Conservation (phyloP, 2,329 filamentous ascomycete species). For the Boeremia lycopersici region DNA sequence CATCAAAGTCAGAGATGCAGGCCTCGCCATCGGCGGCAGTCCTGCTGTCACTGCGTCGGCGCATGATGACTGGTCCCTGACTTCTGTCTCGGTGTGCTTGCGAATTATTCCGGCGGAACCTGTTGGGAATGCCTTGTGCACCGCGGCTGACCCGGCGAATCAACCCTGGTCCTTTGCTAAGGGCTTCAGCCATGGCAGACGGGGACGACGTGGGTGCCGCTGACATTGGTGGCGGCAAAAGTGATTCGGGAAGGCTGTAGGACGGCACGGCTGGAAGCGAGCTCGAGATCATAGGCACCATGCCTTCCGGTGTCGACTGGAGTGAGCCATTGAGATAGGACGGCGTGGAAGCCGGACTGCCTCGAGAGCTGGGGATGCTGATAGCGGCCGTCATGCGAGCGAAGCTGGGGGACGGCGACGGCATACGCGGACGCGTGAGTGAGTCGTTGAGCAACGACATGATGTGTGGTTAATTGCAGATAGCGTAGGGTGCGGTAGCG, state of each 20-base stretch:
- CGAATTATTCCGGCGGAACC: constrained; percentile 78
- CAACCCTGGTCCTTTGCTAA: constrained; percentile 67
- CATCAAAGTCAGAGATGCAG: constrained; percentile 57
- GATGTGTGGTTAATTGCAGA: constrained; percentile 16
- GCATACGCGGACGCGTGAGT: constrained; percentile 35
- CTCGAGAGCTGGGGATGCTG: constrained; percentile 46
- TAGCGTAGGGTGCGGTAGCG: constrained; percentile 16
- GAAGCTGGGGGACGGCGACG: constrained; percentile 43
- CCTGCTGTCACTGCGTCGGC: constrained; percentile 88
- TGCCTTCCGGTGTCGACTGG: constrained; percentile 70
- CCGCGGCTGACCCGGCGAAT: constrained; percentile 86
- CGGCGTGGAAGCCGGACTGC: constrained; percentile 48
- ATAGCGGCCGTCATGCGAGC: constrained; percentile 38
- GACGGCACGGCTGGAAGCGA: constrained; percentile 52
- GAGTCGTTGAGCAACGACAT: constrained; percentile 41
- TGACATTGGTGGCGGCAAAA: constrained; percentile 62
- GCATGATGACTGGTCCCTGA: constrained; percentile 84
- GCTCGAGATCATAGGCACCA: constrained; percentile 62
- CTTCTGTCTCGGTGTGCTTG: constrained; percentile 80
- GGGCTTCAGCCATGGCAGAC: constrained; percentile 68
- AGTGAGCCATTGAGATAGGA: constrained; percentile 63
- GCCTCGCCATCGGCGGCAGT: constrained; percentile 61
- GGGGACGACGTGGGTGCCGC: constrained; percentile 47
- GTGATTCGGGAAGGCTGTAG: constrained; percentile 76
- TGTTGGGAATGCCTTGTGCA: constrained; percentile 70